These are phyloP conservation scores for Oidiodendron maius DNA, from an alignment of 495 filamentous ascomycete species.

Conservation along the genomic window DNA sequence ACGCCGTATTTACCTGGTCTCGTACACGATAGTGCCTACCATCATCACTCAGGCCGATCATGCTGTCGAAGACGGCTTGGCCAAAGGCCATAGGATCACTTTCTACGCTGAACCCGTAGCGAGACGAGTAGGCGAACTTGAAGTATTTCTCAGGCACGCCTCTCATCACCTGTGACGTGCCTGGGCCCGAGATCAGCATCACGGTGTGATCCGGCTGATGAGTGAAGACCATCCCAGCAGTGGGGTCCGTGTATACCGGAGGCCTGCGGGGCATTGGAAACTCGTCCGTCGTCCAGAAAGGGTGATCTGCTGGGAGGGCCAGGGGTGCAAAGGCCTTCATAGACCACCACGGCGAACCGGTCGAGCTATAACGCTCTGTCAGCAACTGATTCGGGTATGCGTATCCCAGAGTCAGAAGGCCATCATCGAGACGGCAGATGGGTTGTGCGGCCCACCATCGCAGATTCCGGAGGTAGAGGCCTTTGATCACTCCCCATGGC, in stretches of 20 bases:
- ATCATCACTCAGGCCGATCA: constrained; percentile 6
- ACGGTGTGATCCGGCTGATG: constrained; percentile 6
- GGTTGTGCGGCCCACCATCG: constrained; percentile 47
- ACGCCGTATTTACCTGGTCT: constrained; percentile 1
- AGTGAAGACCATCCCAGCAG: constrained; percentile 5
- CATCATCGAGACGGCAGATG: constrained; percentile 1
- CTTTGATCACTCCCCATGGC: constrained; percentile 50
- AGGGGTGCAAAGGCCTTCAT: constrained; percentile 9
- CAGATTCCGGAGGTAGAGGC: constrained; percentile 52
- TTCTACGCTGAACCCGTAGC: constrained; percentile 9
- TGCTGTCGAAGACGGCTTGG: constrained; percentile 2
- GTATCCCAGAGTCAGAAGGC: constrained; percentile 9
- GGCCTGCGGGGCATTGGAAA: background rate
- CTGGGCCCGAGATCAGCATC: constrained; percentile 8
- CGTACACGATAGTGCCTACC: constrained; percentile 5
- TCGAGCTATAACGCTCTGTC: constrained; percentile 11
- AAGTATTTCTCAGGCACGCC: constrained; percentile 7
- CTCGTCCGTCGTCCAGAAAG: constrained; percentile 12
- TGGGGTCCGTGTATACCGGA: background rate
- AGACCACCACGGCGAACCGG: constrained; percentile 7
- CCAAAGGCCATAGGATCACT: constrained; percentile 1
- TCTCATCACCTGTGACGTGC: constrained; percentile 5
- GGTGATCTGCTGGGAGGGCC: constrained; percentile 4
- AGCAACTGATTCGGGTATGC: constrained; percentile 14
- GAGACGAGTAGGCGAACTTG: constrained; percentile 14